Base-by-base conservation (phyloP, 441 rosid genomes). In the Bruguiera hainesii region DNA sequence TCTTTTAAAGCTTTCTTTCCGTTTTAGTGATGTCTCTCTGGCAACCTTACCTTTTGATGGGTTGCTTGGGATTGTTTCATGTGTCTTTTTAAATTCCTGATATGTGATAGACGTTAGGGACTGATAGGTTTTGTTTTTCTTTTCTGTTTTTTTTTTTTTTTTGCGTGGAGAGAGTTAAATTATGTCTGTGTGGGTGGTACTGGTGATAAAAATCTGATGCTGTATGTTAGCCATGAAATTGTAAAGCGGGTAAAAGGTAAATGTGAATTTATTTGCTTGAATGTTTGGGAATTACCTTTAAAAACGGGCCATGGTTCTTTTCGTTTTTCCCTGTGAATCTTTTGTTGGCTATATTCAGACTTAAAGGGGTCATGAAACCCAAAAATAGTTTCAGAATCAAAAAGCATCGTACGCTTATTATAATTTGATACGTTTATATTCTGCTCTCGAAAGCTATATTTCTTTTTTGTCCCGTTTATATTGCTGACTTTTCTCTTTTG, bases 1-100 rank as follows among this genome's bases (percentile, higher is more conserved):
- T 25, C 33, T 21, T 56, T 65, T 8, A 57, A 16, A 30, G 55
- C 68, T 69, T 67, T 48, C 65, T 66, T 77, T 68, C 52, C 49
- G 76, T 66, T 70, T 61, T 74, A 58, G 42, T 71, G 56, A 71
- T 65, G 73, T 68, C 73, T 42, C 18, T 69, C 75, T 57, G 23
- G 79, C 67, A 69, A 75, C 79, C 83, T 78, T 71, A 77, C 75
- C 74, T 83, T 76, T 80, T 71, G 82, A 77, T 77, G 82, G 78
- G 75, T 71, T 72, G 77, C 75, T 70, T 68, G 78, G 75, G 73
- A 67, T 63, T 68, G 76, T 78, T 73, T 62, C 57, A 63, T 56
- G 73, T 35, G 78, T 63, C 52, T 69, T 56, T 67, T 67, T 60
- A 73, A 74, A 78, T 76, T 72, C 13, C 53, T 79, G 75, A 29